Conservation (phyloP, 495 filamentous ascomycete species). For the Penicillium longicatenatum region DNA sequence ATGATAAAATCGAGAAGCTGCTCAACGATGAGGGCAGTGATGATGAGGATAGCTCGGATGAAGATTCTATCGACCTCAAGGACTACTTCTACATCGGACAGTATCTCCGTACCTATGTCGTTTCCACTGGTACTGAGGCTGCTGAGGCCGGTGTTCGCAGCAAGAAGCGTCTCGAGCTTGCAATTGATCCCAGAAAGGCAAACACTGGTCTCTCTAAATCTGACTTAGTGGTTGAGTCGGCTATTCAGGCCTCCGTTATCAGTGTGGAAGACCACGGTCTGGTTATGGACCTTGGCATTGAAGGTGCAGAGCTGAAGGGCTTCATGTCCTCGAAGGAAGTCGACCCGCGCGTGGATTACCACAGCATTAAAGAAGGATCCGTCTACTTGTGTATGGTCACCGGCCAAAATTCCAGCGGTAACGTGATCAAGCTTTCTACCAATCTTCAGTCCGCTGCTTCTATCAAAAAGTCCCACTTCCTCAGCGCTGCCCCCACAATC, state of each 20-base stretch:
- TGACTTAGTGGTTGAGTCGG: slow-evolving; percentile 69
- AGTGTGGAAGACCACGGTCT: slow-evolving; percentile 96
- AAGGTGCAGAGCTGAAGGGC: slow-evolving; percentile 65
- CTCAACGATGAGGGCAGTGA: slow-evolving; percentile 58
- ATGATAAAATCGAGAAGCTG: slow-evolving; percentile 65
- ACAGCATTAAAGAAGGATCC: slow-evolving; percentile 71
- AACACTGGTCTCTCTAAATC: slow-evolving; percentile 72
- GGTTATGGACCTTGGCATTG: slow-evolving; percentile 86
- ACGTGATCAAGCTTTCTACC: slow-evolving; percentile 83
- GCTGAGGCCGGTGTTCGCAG: slow-evolving; percentile 64
- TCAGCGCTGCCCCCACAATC: slow-evolving; percentile 79
- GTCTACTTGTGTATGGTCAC: slow-evolving; percentile 83
- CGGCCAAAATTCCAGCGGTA: slow-evolving; percentile 73
- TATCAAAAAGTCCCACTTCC: slow-evolving; percentile 67
- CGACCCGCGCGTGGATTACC: slow-evolving; percentile 56
- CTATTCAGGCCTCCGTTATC: slow-evolving; percentile 81
- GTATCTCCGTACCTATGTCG: slow-evolving; percentile 83
- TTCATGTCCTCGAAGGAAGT: slow-evolving; percentile 92
- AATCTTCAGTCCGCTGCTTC: slow-evolving; percentile 65
- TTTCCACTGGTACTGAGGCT: slow-evolving; percentile 59
- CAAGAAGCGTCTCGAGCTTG: slow-evolving; percentile 81
- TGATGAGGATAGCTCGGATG: slow-evolving; percentile 53
- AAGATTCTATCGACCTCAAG: slow-evolving; percentile 65
- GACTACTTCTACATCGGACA: slow-evolving; percentile 80
- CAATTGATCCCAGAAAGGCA: slow-evolving; percentile 70